phyloP scores from a whole-genome alignment of 2,329 filamentous ascomycete species.

The Helotiales sp. region DNA sequence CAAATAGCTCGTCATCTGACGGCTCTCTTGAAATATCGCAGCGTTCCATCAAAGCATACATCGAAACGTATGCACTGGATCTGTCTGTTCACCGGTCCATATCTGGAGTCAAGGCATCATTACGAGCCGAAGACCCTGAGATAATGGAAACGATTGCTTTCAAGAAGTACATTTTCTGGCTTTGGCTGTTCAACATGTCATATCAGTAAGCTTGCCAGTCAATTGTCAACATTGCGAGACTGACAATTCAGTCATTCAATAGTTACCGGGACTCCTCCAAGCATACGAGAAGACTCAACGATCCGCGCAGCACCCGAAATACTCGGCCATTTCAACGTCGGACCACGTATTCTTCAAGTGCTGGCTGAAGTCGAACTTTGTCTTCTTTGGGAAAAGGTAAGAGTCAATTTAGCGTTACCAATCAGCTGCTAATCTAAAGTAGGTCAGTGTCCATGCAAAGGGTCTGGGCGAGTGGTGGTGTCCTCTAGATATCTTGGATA shows the following conservation, averaged over 20 bases:
- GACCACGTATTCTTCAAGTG: constrained; percentile 1
- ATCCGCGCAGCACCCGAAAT: constrained; percentile 16
- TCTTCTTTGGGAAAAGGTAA: constrained; percentile 20
- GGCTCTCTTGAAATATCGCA: constrained; percentile 6
- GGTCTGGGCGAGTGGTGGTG: constrained; percentile 27
- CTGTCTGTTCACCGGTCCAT: constrained; percentile 17
- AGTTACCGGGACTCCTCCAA: constrained; percentile 21
- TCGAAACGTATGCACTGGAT: constrained; percentile 21
- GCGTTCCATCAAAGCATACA: constrained; percentile 18
- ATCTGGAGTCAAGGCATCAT: constrained; percentile 1
- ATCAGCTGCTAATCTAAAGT: not conserved
- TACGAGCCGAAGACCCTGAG: constrained; percentile 1
- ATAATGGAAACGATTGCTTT: constrained; percentile 6
- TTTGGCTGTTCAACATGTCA: constrained; percentile 25
- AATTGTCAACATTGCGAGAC: not conserved
- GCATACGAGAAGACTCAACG: constrained; percentile 18
- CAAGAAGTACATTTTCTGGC: constrained; percentile 21
- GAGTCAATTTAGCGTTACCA: not conserved
- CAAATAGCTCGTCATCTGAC: not conserved
- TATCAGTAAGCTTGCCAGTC: constrained; percentile 5
- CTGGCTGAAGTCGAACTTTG: constrained; percentile 20
- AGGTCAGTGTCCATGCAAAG: not conserved
- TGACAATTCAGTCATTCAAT: constrained; percentile 9
- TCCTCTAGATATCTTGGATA: constrained; percentile 2
- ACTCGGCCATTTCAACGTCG: constrained; percentile 7